Percentiles rank a stretch among this genome's conserved stretches.
These are phyloP conservation scores for Fulvia fulva DNA, from an alignment of 2,329 filamentous ascomycete genomes.

Conservation along the genomic window DNA sequence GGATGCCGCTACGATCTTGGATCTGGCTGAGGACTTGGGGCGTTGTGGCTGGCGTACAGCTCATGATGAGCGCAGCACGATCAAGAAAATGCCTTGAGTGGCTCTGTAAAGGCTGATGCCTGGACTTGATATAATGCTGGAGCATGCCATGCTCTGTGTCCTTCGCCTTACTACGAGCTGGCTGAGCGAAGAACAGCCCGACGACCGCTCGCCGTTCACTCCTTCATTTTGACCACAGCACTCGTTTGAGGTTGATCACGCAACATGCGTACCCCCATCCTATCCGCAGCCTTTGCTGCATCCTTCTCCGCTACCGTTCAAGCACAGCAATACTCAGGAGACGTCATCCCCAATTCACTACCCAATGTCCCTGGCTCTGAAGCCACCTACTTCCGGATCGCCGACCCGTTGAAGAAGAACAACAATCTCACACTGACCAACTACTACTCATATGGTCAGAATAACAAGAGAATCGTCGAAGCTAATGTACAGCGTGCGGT, in stretches of 20 bases:
- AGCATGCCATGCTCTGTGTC: not conserved
- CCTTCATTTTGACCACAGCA: not conserved
- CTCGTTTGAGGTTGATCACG: not conserved
- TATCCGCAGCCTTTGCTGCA: not conserved
- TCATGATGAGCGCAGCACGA: not conserved
- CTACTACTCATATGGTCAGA: conserved; percentile 30
- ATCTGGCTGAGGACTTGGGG: not conserved
- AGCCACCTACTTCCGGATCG: conserved; percentile 34
- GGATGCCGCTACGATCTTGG: not conserved
- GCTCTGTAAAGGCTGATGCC: not conserved
- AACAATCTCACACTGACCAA: conserved; percentile 34
- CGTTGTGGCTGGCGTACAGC: not conserved
- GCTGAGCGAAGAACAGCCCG: not conserved
- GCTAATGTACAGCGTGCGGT: conserved; percentile 32
- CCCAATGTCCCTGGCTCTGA: conserved; percentile 33
- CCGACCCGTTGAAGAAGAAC: conserved; percentile 25
- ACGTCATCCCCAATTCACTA: conserved; percentile 30
- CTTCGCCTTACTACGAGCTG: not conserved
- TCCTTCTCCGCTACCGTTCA: not conserved
- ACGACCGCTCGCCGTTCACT: not conserved
- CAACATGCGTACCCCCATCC: not conserved
- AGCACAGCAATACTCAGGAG: conserved; percentile 33
- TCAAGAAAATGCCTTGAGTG: not conserved
- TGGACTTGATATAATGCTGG: not conserved
- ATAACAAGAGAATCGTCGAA: conserved; percentile 24